Conservation (phyloP, 2,329 filamentous ascomycete species). For the Colletotrichum coccodes region DNA sequence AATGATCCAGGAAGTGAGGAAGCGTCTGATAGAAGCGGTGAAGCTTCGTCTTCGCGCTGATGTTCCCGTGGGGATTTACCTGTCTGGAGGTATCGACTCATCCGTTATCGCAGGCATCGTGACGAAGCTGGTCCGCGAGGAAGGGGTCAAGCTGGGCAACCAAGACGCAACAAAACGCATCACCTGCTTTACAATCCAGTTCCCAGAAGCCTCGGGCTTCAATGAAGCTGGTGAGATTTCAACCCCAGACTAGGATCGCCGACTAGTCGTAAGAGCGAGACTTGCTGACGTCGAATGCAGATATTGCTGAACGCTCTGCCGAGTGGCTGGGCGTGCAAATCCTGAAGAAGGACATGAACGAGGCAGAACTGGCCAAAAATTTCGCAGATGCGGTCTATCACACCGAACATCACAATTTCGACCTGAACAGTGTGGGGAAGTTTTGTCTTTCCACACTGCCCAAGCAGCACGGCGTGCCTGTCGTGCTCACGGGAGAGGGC, state of each 20-base stretch:
- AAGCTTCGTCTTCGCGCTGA: slow-evolving; percentile 65
- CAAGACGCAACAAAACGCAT: slow-evolving; percentile 41
- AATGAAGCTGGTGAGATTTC: slow-evolving; percentile 56
- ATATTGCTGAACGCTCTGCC: slow-evolving; percentile 45
- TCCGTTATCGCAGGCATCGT: slow-evolving; percentile 67
- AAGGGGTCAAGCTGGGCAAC: slow-evolving; percentile 58
- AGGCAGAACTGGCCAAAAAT: slow-evolving; percentile 40
- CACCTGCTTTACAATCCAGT: slow-evolving; percentile 61
- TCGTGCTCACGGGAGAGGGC: slow-evolving; percentile 63
- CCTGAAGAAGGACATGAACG: slow-evolving; percentile 39
- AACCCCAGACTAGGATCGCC: no score
- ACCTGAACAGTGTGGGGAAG: slow-evolving; percentile 64
- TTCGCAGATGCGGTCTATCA: slow-evolving; percentile 45
- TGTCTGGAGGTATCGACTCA: slow-evolving; percentile 68
- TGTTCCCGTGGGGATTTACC: slow-evolving; percentile 66
- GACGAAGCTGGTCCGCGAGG: slow-evolving; percentile 58
- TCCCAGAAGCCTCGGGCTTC: slow-evolving; percentile 57
- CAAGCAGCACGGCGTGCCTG: slow-evolving; percentile 58
- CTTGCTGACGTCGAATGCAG: slow-evolving; percentile 10
- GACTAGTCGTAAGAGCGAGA: not conserved
- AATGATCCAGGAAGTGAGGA: slow-evolving; percentile 59
- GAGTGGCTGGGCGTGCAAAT: slow-evolving; percentile 44
- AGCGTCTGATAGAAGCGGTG: slow-evolving; percentile 61
- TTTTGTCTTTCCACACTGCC: slow-evolving; percentile 58
- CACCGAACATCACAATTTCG: slow-evolving; percentile 46